Evolutionary conservation across 2,329 filamentous ascomycete genomes (phyloP).

Genomic region (Talaromyces sp.): DNA sequence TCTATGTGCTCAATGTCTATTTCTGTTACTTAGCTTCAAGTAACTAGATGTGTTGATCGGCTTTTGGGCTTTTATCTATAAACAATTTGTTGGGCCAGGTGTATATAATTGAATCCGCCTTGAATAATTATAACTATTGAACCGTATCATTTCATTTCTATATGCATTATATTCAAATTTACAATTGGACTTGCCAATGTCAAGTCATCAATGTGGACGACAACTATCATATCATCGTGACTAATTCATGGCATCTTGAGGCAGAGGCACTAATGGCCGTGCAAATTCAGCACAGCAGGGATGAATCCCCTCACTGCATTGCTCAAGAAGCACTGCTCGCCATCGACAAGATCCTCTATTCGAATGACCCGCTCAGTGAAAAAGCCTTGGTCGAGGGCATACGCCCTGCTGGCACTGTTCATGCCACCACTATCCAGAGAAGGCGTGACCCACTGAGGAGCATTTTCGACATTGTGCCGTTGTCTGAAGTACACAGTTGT

Average conservation of each 20-base stretch:
- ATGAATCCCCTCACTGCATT: constrained; percentile 81
- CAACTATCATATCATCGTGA: neutral
- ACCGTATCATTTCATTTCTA: neutral
- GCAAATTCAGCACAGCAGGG: constrained; percentile 24
- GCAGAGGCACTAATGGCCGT: neutral
- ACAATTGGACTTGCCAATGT: neutral
- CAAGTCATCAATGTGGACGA: neutral
- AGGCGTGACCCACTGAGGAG: constrained; percentile 70
- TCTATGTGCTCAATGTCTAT: neutral
- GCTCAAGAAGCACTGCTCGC: constrained; percentile 81
- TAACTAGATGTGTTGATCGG: neutral
- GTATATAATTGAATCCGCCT: neutral
- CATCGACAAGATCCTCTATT: constrained; percentile 58
- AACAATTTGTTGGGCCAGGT: no score
- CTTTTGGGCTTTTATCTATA: neutral
- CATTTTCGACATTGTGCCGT: neutral
- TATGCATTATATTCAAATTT: neutral
- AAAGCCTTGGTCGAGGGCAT: constrained; percentile 67
- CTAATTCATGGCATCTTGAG: neutral
- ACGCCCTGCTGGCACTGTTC: constrained; percentile 73
- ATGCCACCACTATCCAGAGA: constrained; percentile 73
- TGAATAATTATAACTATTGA: neutral
- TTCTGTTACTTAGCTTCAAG: neutral
- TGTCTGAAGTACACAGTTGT: constrained; percentile 75
- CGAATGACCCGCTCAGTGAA: constrained; percentile 61